These are phyloP conservation scores for Babesia ovata DNA, from an alignment of 169 alveolate species.

Conservation along the genomic window DNA sequence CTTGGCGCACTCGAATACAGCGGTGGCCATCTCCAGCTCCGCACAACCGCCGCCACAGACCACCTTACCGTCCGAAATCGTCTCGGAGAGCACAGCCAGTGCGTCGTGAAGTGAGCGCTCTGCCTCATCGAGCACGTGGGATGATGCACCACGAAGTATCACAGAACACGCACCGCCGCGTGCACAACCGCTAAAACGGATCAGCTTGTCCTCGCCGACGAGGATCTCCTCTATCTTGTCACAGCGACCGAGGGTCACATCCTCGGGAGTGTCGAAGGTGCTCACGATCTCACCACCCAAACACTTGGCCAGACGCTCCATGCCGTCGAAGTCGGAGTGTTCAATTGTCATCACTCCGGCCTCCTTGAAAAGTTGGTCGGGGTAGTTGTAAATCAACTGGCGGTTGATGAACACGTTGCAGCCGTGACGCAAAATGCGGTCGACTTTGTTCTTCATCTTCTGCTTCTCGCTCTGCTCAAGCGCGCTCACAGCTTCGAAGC, in stretches of 20 bases:
- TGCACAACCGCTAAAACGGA: conserved; percentile 95
- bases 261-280: conserved; percentile 97
- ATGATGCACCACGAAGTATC: conserved; percentile 98
- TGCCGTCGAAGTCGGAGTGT: conserved; percentile 99
- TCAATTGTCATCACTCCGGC: conserved; percentile 97
- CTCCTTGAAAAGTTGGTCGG: conserved; percentile 96
- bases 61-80: conserved; percentile 89
- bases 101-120: conserved; percentile 99
- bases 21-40: conserved; percentile 97
- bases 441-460: conserved; percentile 96
- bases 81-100: conserved; percentile 95
- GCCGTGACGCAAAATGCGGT: conserved; percentile 93
- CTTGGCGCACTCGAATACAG: conserved; percentile 93
- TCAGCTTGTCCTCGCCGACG: conserved; percentile 98
- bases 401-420: conserved; percentile 99
- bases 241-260: conserved; percentile 92
- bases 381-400: conserved; percentile 98
- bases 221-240: conserved; percentile 94
- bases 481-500: conserved; percentile 96
- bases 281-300: conserved; percentile 97
- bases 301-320: conserved; percentile 99
- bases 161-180: conserved; percentile 95
- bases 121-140: conserved; percentile 99
- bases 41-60: conserved; percentile 99
- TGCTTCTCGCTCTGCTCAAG: conserved; percentile 97